phyloP scores from a whole-genome alignment of 345 rosid species.

The Garcia nutans region DNA sequence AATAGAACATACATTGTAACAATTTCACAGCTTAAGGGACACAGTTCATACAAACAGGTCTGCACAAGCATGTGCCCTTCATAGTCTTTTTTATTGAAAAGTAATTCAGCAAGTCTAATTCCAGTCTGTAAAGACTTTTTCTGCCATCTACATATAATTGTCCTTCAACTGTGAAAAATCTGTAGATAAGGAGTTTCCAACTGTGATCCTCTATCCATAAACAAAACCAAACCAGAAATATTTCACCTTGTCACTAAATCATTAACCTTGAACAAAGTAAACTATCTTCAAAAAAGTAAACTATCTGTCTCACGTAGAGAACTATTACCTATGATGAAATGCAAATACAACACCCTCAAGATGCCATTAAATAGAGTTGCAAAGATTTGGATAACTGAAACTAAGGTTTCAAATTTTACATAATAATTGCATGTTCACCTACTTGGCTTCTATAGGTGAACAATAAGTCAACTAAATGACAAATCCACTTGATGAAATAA shows the following conservation, averaged over 20 bases:
- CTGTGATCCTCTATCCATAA: neutral
- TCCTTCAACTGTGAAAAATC: constrained; percentile 5
- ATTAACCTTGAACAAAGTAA: neutral
- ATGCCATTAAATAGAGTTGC: neutral
- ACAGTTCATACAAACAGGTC: neutral
- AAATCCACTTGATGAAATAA: neutral
- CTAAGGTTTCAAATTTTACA: neutral
- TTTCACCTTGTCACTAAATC: neutral
- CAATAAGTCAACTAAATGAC: neutral
- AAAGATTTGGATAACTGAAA: neutral
- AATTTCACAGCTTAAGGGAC: no score
- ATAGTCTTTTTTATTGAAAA: neutral
- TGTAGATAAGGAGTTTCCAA: neutral
- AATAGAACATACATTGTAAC: neutral
- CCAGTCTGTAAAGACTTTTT: neutral
- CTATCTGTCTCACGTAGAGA: neutral
- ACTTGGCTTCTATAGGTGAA: neutral
- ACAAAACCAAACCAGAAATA: neutral
- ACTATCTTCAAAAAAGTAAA: no score
- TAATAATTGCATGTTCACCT: neutral
- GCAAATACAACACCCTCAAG: neutral
- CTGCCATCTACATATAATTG: neutral
- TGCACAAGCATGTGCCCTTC: neutral
- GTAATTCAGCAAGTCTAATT: neutral
- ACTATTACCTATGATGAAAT: neutral